Conservation (phyloP, 192 early-diverging fungal species). For the Irineochytrium annulatum region DNA sequence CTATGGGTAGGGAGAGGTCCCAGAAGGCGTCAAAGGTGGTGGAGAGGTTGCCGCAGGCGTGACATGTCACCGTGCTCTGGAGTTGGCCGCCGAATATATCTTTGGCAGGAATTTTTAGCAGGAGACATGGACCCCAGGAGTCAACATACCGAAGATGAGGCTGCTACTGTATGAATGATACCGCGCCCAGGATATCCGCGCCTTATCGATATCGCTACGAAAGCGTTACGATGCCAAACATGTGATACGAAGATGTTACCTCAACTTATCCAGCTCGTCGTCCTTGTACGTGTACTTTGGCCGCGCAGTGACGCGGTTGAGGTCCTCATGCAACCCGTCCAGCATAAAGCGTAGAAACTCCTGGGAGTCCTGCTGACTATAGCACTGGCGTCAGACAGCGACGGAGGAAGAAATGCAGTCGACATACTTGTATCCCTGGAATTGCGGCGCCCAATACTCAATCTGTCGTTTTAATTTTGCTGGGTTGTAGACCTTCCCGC, state of each 20-base stretch:
- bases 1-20: conserved; percentile 53
- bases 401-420: not conserved
- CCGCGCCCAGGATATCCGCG: conserved; percentile 43
- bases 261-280: conserved; percentile 34
- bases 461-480: conserved; percentile 69
- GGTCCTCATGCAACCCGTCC: conserved; percentile 48
- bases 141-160: conserved; percentile 35
- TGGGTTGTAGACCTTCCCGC: conserved; percentile 61
- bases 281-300: conserved; percentile 43
- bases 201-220: conserved; percentile 42
- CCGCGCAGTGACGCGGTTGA: conserved; percentile 33
- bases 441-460: conserved; percentile 71
- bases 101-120: not conserved
- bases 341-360: conserved; percentile 52
- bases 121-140: not conserved
- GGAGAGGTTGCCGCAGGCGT: conserved; percentile 37
- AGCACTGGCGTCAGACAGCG: not conserved
- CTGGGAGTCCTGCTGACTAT: conserved; percentile 51
- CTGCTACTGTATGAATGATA: conserved; percentile 31
- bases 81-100: conserved; percentile 56
- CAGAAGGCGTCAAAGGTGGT: conserved; percentile 54
- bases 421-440: conserved; percentile 63
- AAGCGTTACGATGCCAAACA: not conserved
- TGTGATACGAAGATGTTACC: conserved; percentile 4
- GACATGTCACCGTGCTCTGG: conserved; percentile 43